phyloP scores from a whole-genome alignment of 129 eudicot genomes.

The Solidago caesia region DNA sequence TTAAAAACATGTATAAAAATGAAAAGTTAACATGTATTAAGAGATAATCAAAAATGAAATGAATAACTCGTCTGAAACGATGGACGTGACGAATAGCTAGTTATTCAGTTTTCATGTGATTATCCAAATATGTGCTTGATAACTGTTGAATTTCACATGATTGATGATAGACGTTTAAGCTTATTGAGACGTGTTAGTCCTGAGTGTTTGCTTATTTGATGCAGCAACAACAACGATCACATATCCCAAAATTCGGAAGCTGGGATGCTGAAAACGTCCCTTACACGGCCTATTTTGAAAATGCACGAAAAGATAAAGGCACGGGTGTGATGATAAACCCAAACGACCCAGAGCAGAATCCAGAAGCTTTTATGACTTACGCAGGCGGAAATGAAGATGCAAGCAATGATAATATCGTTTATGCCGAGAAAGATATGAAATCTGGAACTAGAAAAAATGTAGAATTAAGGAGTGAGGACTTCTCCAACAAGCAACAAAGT shows the following conservation, averaged over 20 bases:
- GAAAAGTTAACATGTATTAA: too few species aligned
- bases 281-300: conserved; percentile 69
- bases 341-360: conserved; percentile 73
- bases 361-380: conserved; percentile 56
- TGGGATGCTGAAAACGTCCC: conserved; percentile 85
- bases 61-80: neutral
- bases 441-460: conserved; percentile 23
- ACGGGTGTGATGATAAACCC: conserved; percentile 54
- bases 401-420: conserved; percentile 3
- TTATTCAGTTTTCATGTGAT: neutral
- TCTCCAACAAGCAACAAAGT: conserved; percentile 33
- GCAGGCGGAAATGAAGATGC: conserved; percentile 21
- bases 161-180: neutral
- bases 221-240: conserved; percentile 56
- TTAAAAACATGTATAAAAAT: too few species aligned
- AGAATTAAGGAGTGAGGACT: conserved; percentile 26
- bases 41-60: too few species aligned
- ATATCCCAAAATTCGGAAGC: conserved; percentile 74
- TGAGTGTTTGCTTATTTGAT: conserved; percentile 15
- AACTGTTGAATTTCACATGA: neutral
- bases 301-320: conserved; percentile 58
- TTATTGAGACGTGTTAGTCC: neutral
- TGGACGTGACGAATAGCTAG: neutral
- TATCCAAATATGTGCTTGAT: neutral
- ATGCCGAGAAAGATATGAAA: conserved; percentile 16